Evolutionary conservation across 2,329 filamentous ascomycete species (phyloP), one percentile per base, ranked within the genome.

Genomic region (Sarocladium strictum): DNA sequence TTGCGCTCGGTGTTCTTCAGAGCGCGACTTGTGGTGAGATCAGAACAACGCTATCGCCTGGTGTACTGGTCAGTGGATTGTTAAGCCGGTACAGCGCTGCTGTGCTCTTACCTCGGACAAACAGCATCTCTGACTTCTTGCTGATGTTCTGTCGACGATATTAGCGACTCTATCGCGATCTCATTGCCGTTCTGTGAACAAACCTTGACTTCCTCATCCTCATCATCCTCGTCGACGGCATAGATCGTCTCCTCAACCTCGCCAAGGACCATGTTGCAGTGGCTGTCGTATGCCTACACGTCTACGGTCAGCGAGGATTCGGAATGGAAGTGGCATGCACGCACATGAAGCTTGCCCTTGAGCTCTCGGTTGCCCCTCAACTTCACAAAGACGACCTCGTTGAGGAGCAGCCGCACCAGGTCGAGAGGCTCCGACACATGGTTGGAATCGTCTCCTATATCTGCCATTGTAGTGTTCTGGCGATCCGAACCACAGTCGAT

Each of bases 161-260:
- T 27, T 5, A 19, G 41, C n/a, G 3, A 15, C 33, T n/a, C 4
- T 29, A 4, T 3, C 29, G 11, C 27, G 10, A 52, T 3, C 5
- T 3, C 14, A n/a, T 11, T 19, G 19, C 35, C 15, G 40, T 23
- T 9, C 21, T 4, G 21, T n/a, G 59, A 55, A 35, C 47, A 4
- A 56, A 92, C 89, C 78, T 85, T 89, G 64, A 90, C 77, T 26
- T 83, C 83, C 56, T 93, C 86, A 56, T 88, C 85, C 21, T 90
- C 87, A 14, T 95, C 90, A n/a, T 91, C 88, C 57, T 96, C 92
- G 57, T 96, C 92, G 3, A 96, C 86, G 32, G 93, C 79, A 68
- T 96, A 99, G 61, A 99, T 91, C 6, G 93, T 97, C 77, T 99
- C 94, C 67, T 97, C 91, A 3, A 97, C 94, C 61, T 99, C 94